Conservation (phyloP, 768 basidiomycete genomes). For the Rhodotorula babjevae region DNA sequence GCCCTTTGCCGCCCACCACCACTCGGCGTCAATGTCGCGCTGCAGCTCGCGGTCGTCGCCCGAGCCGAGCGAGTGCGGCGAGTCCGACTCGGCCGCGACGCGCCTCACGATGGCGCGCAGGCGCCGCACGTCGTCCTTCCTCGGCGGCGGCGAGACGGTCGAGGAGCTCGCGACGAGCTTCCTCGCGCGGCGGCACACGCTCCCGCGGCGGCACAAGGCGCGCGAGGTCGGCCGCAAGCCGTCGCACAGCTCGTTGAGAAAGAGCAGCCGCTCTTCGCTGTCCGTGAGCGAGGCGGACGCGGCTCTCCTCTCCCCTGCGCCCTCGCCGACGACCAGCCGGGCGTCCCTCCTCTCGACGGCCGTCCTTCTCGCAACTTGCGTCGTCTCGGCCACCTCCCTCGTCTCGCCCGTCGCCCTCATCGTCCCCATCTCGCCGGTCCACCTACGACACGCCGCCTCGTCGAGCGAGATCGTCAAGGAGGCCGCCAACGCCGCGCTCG, state of each 20-base stretch:
- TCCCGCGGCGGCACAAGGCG: slow-evolving; percentile 3
- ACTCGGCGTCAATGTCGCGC: neutral
- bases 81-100: neutral
- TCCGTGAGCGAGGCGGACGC: neutral
- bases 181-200: slow-evolving; percentile 18
- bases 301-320: neutral
- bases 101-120: neutral
- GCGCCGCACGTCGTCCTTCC: neutral
- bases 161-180: neutral
- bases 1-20: neutral
- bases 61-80: slow-evolving; percentile 30
- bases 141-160: neutral
- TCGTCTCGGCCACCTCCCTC: slow-evolving; percentile 3
- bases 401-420: neutral
- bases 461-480: neutral
- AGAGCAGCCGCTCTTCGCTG: neutral
- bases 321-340: neutral
- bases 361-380: neutral
- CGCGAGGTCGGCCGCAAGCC: neutral
- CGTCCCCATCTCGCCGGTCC: slow-evolving; percentile 15
- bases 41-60: slow-evolving; percentile 18
- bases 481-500: slow-evolving; percentile 6
- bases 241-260: neutral
- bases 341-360: neutral
- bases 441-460: neutral